Base-by-base conservation (phyloP, 2,329 filamentous ascomycete genomes). In the Didymellaceae sp. region DNA sequence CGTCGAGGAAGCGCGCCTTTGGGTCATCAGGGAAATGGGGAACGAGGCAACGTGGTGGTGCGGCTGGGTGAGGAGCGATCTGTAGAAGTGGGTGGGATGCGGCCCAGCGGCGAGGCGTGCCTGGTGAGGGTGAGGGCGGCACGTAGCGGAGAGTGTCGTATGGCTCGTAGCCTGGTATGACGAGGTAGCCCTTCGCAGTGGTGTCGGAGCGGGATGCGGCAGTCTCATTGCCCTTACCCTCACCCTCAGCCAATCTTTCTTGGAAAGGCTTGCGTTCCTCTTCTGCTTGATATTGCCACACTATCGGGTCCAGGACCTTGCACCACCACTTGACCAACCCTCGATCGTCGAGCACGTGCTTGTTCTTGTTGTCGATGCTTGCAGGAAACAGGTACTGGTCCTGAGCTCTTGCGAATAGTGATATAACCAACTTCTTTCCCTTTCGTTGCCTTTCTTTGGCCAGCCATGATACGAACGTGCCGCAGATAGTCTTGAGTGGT, bases 271-370 rank as follows among this genome's bases (percentile, higher is more conserved):
- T 67, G 11, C 64, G 59, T 38, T 67, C 66, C 4, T 77, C 77
- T 21, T 82, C 74, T 11, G 74, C 60, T 67, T 74, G 58, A 70
- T 80, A 68, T 66, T 77, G 60, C 41, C 79, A 76, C 9, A 96
- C 74, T 3, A 97, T 78, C 0, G 89, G 88, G 66, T 97, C 88
- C 10, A 97, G 76, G 9, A 93, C 89, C 13, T 85, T 87, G 67
- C 91, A 96, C 94, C 94, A 99, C 94, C 94, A 99, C 65, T 87
- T 90, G 16, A 99, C 90, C 42, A 99, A 78, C 0, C 89, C 90
- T 24, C 91, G 82, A 65, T 99, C 94, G 63, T 96, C 91, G 7
- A 97, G 78, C 0, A 99, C 88, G 76, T 99, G 94, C 70, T 99
- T 99, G 2, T 84, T 83, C 14, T 75, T 74, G 70, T 97, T 93